Conservation (phyloP, 352 stramenopile genomes). For the Blastocystis sp. region DNA sequence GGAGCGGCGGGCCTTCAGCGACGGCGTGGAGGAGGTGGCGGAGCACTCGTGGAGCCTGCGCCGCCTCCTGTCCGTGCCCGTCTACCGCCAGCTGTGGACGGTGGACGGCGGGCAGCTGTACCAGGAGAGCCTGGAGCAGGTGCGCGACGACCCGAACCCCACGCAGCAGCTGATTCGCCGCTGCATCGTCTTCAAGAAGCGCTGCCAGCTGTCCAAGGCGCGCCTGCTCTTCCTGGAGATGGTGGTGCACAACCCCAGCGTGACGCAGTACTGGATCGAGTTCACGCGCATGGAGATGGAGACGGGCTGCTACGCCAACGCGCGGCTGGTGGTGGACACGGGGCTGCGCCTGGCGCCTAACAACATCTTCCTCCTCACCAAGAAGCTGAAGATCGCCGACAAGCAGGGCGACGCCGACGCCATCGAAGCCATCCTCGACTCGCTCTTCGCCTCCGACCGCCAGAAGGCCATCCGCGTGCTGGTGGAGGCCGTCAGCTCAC, state of each 20-base stretch:
- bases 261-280: conserved; percentile 44
- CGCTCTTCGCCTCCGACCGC: not conserved
- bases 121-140: not conserved
- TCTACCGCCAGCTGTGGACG: not conserved
- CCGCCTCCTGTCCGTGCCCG: not conserved
- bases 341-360: not conserved
- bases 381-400: conserved; percentile 30
- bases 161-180: not conserved
- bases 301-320: conserved; percentile 1
- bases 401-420: not conserved
- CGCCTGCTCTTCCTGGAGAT: conserved; percentile 1
- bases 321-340: not conserved
- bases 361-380: conserved; percentile 4
- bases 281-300: conserved; percentile 63
- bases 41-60: not conserved
- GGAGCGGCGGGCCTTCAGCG: too few relatives aligned
- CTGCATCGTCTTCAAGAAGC: conserved; percentile 29
- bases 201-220: not conserved
- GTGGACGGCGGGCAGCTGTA: not conserved
- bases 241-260: not conserved
- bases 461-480: not conserved
- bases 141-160: not conserved
- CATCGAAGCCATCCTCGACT: not conserved
- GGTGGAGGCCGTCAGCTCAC: not conserved
- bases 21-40: too few relatives aligned